Evolutionary conservation across 352 stramenopile genomes (phyloP), one percentile per base, ranked within the genome.

Genomic region (Thalassiosira sp.): DNA sequence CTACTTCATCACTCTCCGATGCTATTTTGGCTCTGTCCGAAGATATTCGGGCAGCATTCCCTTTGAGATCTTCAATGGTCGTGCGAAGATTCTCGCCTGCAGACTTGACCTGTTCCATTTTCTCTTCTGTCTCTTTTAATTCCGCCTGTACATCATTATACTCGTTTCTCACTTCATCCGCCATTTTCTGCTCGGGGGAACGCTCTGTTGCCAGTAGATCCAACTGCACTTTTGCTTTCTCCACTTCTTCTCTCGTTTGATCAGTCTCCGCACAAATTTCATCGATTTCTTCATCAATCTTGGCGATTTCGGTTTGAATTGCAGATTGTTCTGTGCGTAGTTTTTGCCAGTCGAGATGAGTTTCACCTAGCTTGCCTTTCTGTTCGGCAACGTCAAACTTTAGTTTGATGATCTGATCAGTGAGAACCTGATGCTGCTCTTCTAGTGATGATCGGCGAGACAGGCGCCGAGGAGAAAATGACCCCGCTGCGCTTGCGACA

Each of bases 361-460:
- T 15, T 31, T 75, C 49, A 49, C 65, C 72, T 45, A 65, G 37
- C 8, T 70, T 62, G 15, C 63, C 64, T 35, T 56, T 74, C 37
- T 67, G 46, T 42, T 65, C 61, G 25, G 72, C 72, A 35, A 81
- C 58, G 10, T 75, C 49, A 48, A 81, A 71, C 45, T 81, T 81
- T 24, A 81, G 49, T 31, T 52, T 45, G 18, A 81, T 65, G 13
- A 69, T 54, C 52, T 75, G 40, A 64, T 81, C 63, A 27, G 72
- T 66, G 25, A 81, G 57, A 11, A 60, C n/a, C 60, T 57, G 37
- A 56, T 75, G 61, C 35, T 70, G 43, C 33, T 74, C 57, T 13
- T 63, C 56, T 35, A 68, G 56, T 51, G 66, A 54, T 49, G 48
- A 24, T 24, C n/a, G n/a, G n/a, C n/a, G n/a, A n/a, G n/a, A n/a